Percentiles rank a stretch among this genome's conserved stretches.
Conservation (phyloP, 139 green algal genomes). For the Volvox africanus region DNA sequence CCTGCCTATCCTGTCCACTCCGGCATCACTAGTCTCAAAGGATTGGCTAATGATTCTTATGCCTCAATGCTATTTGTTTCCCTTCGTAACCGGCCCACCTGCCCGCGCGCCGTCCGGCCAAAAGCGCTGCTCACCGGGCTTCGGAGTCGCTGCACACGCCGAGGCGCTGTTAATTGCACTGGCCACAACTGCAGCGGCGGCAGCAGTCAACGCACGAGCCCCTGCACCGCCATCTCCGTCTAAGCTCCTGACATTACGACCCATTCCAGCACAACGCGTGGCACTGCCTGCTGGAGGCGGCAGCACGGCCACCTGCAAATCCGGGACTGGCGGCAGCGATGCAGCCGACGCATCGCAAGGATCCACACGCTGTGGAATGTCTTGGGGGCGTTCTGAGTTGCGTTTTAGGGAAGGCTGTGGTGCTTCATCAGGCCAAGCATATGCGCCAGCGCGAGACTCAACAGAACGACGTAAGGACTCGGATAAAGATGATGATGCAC, state of each 20-base stretch:
- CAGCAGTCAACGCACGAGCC: background rate
- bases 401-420: background rate
- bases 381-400: background rate
- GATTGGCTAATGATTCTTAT: no score
- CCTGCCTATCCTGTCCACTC: no score
- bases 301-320: no score
- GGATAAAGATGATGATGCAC: background rate
- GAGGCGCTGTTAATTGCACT: slow-evolving; percentile 18
- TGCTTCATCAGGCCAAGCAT: background rate
- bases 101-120: background rate
- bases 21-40: no score
- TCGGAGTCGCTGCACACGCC: background rate
- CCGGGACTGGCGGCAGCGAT: no score
- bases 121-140: no score
- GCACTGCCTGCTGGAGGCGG: no score
- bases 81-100: background rate
- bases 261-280: no score
- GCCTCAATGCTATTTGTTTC: no score
- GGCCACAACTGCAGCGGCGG: background rate
- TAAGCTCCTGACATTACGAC: no score
- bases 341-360: no score
- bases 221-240: background rate
- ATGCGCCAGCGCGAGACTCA: background rate
- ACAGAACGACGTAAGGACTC: background rate
- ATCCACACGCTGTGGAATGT: background rate